Base-by-base conservation (phyloP, 345 rosid genomes). In the Noccaea bulbosa region DNA sequence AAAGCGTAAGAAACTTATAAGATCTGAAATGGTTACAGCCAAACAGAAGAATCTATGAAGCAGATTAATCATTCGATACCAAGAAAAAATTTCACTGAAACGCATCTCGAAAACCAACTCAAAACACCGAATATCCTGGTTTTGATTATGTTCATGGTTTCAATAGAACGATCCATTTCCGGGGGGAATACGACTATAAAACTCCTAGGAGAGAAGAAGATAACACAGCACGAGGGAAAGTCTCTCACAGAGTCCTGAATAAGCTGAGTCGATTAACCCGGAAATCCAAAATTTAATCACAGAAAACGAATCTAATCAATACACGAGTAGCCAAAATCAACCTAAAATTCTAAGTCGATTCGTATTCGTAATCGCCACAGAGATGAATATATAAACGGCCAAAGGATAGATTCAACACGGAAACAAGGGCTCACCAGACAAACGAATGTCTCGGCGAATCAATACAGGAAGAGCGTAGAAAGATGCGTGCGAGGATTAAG, bases 361-460 rank as follows among this genome's bases (percentile, higher is more conserved):
- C 47, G 16, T 33, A 62, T 41, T 52, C 47, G 16, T 33, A 43
- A 33, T 17, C 22, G 15, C 15, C 40, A 22, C 8, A 49, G 7
- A 9, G 22, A 20, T 20, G 59, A 35, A 48, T 45, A 2, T 24
- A 15, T 14, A 33, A 7, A 0, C 45, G 14, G 8, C 1, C 12
- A 33, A 9, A 12, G 55, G 34, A 24, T 11, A 58, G 60, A 49
- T 62, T 72, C 9, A 37, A 57, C 45, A 50, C 2, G 45, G 45
- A 57, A 70, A 47, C 10, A 62, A 53, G 11, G 43, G 65, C 70
- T 72, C 70, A 53, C 70, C 63, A 72, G 37, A 45, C 8, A 4
- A 38, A 22, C 8, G 27, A 62, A 71, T 7, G 39, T 33, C 52
- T 16, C 38, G 16, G 27, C 45, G 71, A 65, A 65, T 48, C 71